Base-by-base conservation (phyloP, 73 alveolate species). In the Chromera velia region DNA sequence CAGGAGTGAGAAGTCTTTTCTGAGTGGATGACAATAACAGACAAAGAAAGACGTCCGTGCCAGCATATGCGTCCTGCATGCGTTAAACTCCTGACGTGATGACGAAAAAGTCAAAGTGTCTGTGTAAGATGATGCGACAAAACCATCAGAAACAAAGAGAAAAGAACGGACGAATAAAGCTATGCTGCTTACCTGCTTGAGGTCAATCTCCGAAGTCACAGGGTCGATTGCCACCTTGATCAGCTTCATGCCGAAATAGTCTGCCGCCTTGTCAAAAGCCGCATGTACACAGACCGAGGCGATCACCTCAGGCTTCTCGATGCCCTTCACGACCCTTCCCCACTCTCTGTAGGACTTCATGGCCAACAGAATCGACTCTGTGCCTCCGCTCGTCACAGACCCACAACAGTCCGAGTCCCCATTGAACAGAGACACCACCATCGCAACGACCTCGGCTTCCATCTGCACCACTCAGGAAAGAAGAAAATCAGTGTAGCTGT, bases 211-310 rank as follows among this genome's bases (percentile, higher is more conserved):
- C n/a, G n/a, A n/a, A n/a, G n/a, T n/a, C n/a, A n/a, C n/a, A n/a
- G n/a, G n/a, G 49, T 88, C 84, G 31, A 88, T 77, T 0, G 95
- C 94, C 31, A 96, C 93, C 81, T 83, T 91, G 65, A 94, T 94
- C 69, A 87, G 73, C 71, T 93, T 87, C 30, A 95, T 76, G 32
- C 89, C 91, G 75, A 95, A 90, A 76, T 89, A 85, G 33, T 79
- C 84, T 73, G 98, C 92, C 0, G 98, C 99, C 75, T 96, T 97
- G 74, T 82, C 87, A 55, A 97, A 90, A 33, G 98, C 98, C 0
- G 97, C 96, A 87, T 97, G 99, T 64, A 96, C 98, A 0, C 99
- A 80, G 27, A 64, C 82, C 49, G 98, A 93, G 66, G 82, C 74
- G 46, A 97, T 95, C n/a, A 83, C 33, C 27, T 81, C 82, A 1